Evolutionary conservation across 768 basidiomycete species (phyloP).

Genomic region (Serendipita sp.): DNA sequence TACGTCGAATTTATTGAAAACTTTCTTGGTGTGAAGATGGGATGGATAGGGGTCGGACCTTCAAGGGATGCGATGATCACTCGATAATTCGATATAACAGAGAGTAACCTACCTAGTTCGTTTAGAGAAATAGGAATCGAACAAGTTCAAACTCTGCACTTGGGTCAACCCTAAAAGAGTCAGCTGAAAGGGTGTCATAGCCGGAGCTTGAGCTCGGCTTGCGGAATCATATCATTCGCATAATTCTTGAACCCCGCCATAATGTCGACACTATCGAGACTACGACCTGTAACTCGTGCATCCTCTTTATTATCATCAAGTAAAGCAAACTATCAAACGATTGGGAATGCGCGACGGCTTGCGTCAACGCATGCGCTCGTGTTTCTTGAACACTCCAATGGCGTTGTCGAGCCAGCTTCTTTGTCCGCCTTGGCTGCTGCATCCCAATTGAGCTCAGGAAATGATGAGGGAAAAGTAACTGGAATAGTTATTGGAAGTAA

Average conservation of each 20-base stretch:
- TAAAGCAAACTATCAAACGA: not conserved
- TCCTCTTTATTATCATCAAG: not conserved
- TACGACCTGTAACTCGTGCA: not conserved
- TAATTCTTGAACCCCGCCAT: not conserved
- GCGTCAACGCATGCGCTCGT: conserved; percentile 60
- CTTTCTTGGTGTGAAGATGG: conserved; percentile 52
- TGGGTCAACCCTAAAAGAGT: too few relatives aligned
- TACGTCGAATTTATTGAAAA: conserved; percentile 82
- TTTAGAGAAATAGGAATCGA: too few relatives aligned
- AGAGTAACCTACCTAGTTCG: not conserved
- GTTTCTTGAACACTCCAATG: conserved; percentile 76
- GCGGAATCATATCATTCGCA: not conserved
- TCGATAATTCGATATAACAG: conserved; percentile 1
- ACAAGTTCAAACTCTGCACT: too few relatives aligned
- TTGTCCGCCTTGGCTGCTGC: conserved; percentile 90
- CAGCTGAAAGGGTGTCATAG: not conserved
- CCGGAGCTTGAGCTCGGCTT: not conserved
- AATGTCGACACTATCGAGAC: not conserved
- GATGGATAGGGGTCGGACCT: conserved; percentile 91
- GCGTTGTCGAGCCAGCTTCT: conserved; percentile 66
- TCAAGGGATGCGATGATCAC: conserved; percentile 61
- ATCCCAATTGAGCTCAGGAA: conserved; percentile 44
- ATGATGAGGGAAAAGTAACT: conserved; percentile 50
- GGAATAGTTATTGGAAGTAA: conserved; percentile 56
- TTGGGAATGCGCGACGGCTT: not conserved